These are phyloP conservation scores for Lactifluus pinguis DNA, from an alignment of 768 basidiomycete species.

Conservation along the genomic window DNA sequence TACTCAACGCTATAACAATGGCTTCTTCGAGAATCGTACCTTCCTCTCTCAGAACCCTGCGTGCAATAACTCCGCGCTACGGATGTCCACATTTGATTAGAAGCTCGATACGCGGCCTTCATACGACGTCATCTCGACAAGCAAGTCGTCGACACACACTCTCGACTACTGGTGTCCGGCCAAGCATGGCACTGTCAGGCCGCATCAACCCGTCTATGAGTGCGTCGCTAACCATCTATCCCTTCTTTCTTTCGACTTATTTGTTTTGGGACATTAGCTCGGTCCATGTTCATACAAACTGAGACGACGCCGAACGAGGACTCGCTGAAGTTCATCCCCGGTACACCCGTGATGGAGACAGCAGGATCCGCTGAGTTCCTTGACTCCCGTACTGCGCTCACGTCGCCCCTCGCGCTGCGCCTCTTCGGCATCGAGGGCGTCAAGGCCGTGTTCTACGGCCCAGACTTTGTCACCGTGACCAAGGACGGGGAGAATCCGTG, in stretches of 20 bases:
- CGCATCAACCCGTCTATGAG: conserved; percentile 26
- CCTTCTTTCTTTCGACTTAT: background rate
- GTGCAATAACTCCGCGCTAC: background rate
- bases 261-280: conserved; percentile 32
- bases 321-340: conserved; percentile 97
- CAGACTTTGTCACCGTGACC: conserved; percentile 95
- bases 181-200: background rate
- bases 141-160: conserved; percentile 7
- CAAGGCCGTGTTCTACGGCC: conserved; percentile 84
- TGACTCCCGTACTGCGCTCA: conserved; percentile 74
- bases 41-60: background rate
- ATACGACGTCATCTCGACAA: background rate
- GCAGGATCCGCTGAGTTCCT: conserved; percentile 93
- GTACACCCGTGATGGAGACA: conserved; percentile 75
- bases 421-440: conserved; percentile 95
- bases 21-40: background rate
- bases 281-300: conserved; percentile 98
- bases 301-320: conserved; percentile 96
- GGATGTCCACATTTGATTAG: background rate
- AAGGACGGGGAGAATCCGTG: conserved; percentile 82
- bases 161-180: conserved; percentile 8
- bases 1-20: background rate
- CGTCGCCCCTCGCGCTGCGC: conserved; percentile 90
- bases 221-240: conserved; percentile 21
- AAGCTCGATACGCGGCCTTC: background rate